Evolutionary conservation across 148 eudicot genomes (phyloP), one percentile per base, ranked within the genome.

Genomic region (Vaccinium vitisidaea): DNA sequence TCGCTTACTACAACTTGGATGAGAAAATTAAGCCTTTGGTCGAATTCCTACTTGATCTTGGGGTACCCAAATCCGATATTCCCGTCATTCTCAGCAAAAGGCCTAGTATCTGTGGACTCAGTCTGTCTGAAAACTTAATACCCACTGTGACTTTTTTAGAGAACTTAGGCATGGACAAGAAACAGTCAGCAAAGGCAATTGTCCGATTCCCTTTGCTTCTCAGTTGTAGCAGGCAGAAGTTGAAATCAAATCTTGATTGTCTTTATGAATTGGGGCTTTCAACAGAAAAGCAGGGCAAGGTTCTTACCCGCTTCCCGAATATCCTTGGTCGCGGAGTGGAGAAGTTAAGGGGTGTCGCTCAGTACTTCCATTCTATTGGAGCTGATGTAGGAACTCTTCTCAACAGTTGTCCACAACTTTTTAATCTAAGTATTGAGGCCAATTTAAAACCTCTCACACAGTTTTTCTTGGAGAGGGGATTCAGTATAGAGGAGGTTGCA

Each of bases 241-340:
- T 95, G 46, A 90, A 87, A 88, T 84, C 94, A 46, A 90, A 93
- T 0, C 93, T 95, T 63, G 94, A 93, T 84, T 95, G 92, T 86
- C 92, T 95, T 11, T 89, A 92, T 83, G 96, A 92, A 84, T 90
- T 95, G 93, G 98, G 96, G 15, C 95, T 95, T 46, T 89, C 95
- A 4, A 86, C 88, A 21, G 92, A 92, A 85, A 88, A 84, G 71
- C 94, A 91, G 70, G 86, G 96, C 61, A 93, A 89, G 88, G 88
- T 92, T 81, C 80, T 95, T 56, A 95, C 94, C n/a, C 91, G 94
- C 18, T 93, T 92, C 84, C 98, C 96, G 18, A 84, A 90, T 83
- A 94, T 94, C 23, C 86, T 92, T 79, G 91, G 98, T 87, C 92
- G 91, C 74, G 93, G 98, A 53, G 96, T 95, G 83, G 98, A 95